Evolutionary conservation across 306 rosid genomes (phyloP).

Genomic region (Medicago lupulina): DNA sequence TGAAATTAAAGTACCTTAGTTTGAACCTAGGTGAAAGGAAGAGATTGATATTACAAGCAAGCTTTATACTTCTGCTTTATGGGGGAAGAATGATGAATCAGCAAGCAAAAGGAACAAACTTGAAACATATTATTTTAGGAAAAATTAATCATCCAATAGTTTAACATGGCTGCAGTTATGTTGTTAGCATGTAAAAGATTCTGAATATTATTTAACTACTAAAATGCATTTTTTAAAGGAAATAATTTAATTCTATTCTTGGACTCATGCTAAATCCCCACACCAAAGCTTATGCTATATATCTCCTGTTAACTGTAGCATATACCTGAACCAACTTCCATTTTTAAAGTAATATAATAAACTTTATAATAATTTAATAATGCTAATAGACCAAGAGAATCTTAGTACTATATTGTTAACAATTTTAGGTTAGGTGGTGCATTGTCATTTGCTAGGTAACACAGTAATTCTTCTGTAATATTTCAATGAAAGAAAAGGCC

Average conservation of each 20-base stretch:
- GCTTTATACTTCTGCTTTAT: constrained; percentile 7
- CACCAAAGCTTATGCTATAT: constrained; percentile 27
- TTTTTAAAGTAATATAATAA: constrained; percentile 23
- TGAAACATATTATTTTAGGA: background rate
- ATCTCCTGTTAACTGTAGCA: constrained; percentile 37
- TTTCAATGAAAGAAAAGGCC: too few relatives aligned
- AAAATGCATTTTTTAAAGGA: background rate
- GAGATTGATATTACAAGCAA: constrained; percentile 22
- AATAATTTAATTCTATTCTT: constrained; percentile 30
- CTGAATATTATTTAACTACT: constrained; percentile 28
- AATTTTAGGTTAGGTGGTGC: constrained; percentile 37
- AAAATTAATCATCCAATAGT: constrained; percentile 10
- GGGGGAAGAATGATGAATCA: constrained; percentile 32
- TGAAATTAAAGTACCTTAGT: constrained; percentile 18
- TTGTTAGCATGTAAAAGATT: constrained; percentile 44
- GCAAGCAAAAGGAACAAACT: constrained; percentile 18
- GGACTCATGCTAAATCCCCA: constrained; percentile 30
- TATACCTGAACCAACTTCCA: constrained; percentile 41
- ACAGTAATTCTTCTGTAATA: background rate
- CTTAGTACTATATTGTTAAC: constrained; percentile 29
- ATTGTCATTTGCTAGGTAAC: constrained; percentile 19
- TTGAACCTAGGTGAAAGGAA: constrained; percentile 9
- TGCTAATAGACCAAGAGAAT: constrained; percentile 29
- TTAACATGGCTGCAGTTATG: constrained; percentile 39
- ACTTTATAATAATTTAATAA: constrained; percentile 8